Evolutionary conservation across 805 yeast species (phyloP), one percentile per base, ranked within the genome.

Genomic region (Scheffersomyces coipomensis): DNA sequence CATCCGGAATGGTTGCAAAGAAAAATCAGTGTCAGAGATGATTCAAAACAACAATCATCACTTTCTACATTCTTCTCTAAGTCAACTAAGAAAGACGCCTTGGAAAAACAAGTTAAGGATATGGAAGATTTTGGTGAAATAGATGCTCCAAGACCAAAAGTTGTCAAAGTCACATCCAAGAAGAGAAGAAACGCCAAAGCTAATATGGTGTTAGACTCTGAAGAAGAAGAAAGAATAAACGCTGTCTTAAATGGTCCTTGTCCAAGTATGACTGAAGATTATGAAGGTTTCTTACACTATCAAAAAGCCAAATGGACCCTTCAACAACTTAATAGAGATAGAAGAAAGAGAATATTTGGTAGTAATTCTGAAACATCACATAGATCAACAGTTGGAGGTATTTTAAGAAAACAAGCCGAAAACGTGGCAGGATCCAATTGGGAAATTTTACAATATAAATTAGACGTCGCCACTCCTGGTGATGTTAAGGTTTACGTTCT

Each of bases 1-100:
- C 97, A 91, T 54, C 99, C 99, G 0, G 93, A 84, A 22, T 93
- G 99, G 99, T 69, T 93, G 40, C 76, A 73, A 43, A 81, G 75
- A 49, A 76, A 75, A 43, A 79, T 91, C 38, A 71, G 74, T 2
- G 65, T 64, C 5, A 76, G 71, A 39, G 79, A 79, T 39, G 91
- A 87, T 55, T 78, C 76, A 42, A 71, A 77, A 53, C 86, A 86
- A 53, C 98, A 91, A 60, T 71, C 81, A 2, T 76, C 80, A 0
- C 64, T 91, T 35, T 60, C 73, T 1, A 64, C 64, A 2, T 86
- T 85, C 56, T 83, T 89, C 49, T 50, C 62, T 8, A 65, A 66
- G 30, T 58, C 79, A 0, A 55, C 68, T 8, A 66, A 66, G 26
- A 58, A 68, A 2, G 72, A 73, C 30, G 71, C 68, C 5, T 51